Percentiles rank a stretch among this genome's conserved stretches.
Evolutionary conservation across 1,284 basidiomycete genomes (phyloP).

Genomic region (Papiliotrema terrestris): DNA sequence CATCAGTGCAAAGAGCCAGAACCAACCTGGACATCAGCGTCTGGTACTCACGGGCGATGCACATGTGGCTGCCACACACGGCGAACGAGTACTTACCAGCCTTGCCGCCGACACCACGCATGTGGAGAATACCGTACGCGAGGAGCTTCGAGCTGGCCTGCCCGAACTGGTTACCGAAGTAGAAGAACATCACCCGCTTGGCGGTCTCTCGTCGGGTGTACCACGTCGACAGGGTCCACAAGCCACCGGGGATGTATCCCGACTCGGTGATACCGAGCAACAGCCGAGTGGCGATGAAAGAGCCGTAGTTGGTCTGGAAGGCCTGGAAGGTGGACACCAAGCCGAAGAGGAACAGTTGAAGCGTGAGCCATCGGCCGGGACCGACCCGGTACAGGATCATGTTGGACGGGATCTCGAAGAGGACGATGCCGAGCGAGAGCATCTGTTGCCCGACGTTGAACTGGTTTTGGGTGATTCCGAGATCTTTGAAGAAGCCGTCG

Average conservation of each 20-base stretch:
- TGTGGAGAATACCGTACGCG: conserved; percentile 31
- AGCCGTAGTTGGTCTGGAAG: conserved; percentile 27
- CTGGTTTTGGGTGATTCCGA: conserved; percentile 33
- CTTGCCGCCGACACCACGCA: conserved; percentile 23
- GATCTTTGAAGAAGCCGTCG: conserved; percentile 28
- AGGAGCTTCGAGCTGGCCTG: conserved; percentile 20
- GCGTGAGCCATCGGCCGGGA: conserved; percentile 22
- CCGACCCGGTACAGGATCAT: conserved; percentile 25
- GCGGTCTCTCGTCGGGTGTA: conserved; percentile 39
- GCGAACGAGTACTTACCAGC: neutral
- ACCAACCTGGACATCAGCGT: conserved; percentile 19
- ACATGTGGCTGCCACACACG: too few relatives aligned
- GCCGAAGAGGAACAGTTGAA: conserved; percentile 32
- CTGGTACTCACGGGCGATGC: too few relatives aligned
- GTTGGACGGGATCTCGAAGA: conserved; percentile 34
- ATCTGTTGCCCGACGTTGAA: conserved; percentile 37
- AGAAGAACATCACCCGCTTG: conserved; percentile 32
- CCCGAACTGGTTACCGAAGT: conserved; percentile 28
- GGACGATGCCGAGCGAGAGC: conserved; percentile 36
- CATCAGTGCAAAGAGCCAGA: conserved; percentile 27
- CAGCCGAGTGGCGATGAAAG: conserved; percentile 30
- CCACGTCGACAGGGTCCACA: conserved; percentile 19
- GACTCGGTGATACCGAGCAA: conserved; percentile 29
- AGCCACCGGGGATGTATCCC: conserved; percentile 35
- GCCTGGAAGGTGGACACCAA: conserved; percentile 33